Base-by-base conservation (phyloP, 1,139 yeast genomes). In the Candida glucosophila region DNA sequence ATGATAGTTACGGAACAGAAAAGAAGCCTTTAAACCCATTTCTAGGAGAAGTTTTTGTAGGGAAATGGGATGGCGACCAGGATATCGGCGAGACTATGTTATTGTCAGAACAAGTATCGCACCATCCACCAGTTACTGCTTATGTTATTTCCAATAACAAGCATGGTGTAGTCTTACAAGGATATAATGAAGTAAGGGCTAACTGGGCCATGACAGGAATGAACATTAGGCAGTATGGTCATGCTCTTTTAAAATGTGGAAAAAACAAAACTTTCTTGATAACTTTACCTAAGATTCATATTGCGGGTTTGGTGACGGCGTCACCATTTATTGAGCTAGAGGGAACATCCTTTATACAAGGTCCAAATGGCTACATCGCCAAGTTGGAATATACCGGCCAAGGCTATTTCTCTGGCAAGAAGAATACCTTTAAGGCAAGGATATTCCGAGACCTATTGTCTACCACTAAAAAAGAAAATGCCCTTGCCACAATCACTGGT, bases 1-100 rank as follows among this genome's bases (percentile, higher is more conserved):
- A 77, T 50, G 96, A 88, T 58, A 68, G 77, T 32, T 71, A 81
- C 71, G 97, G 96, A 12, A 68, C 85, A 20, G 97, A 90, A 57
- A 90, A 90, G 71, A 90, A 90, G 55, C 97, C 96, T 4, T 64
- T 90, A 48, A 88, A 88, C 51, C 97, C 97, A 25, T 88, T 88
- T 45, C 61, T 90, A 40, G 97, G 97, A 29, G 97, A 88, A 55
- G 65, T 85, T 23, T 90, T 86, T 43, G 81, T 83, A 19, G 96
- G 95, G 26, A 76, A 78, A 46, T 85, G 95, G 93, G 62, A 58
- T 12, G 77, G 73, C 38, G 68, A 64, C 18, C 46, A 47, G n/a
- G 36, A 43, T 14, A 52, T 69, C 8, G 92, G 93, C 17, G 88
- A 79, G 36, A 80, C 95, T 12, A 54, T 71, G 11, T 63, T 88